These are phyloP conservation scores for Xylaria sp. DNA, from an alignment of 2,329 filamentous ascomycete species.

Conservation along the genomic window DNA sequence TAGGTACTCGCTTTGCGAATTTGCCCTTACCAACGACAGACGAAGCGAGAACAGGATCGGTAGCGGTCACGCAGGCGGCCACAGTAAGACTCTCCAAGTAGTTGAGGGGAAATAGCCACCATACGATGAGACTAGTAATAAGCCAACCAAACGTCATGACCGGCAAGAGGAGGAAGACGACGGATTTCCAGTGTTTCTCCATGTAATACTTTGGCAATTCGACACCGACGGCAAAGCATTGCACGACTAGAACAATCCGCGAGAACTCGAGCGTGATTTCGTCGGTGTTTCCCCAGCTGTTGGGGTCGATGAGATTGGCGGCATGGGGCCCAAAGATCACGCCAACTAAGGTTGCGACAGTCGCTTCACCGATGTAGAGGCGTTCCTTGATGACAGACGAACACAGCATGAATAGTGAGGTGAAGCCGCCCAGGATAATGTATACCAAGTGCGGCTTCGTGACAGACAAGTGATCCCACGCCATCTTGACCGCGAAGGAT, in stretches of 20 bases:
- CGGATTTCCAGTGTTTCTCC: slow-evolving; percentile 97
- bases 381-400: slow-evolving; percentile 98
- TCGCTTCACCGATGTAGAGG: slow-evolving; percentile 98
- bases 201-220: slow-evolving; percentile 95
- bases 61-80: slow-evolving; percentile 95
- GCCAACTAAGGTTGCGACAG: slow-evolving; percentile 87
- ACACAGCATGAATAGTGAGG: slow-evolving; percentile 96
- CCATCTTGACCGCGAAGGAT: slow-evolving; percentile 61
- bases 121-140: slow-evolving; percentile 90
- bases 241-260: slow-evolving; percentile 87
- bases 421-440: slow-evolving; percentile 97
- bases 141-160: slow-evolving; percentile 99
- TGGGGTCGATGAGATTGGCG: slow-evolving; percentile 80
- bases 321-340: slow-evolving; percentile 90
- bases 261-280: slow-evolving; percentile 90
- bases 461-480: slow-evolving; percentile 83
- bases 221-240: slow-evolving; percentile 92
- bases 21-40: slow-evolving; percentile 99
- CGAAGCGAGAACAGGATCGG: slow-evolving; percentile 94
- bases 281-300: slow-evolving; percentile 83
- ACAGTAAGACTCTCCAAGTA: slow-evolving; percentile 91
- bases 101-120: slow-evolving; percentile 84
- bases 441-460: slow-evolving; percentile 98
- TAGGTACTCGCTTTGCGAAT: slow-evolving; percentile 96
- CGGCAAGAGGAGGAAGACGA: slow-evolving; percentile 85